Evolutionary conservation across 306 rosid genomes (phyloP).

Genomic region (Luffa aegyptiaca): DNA sequence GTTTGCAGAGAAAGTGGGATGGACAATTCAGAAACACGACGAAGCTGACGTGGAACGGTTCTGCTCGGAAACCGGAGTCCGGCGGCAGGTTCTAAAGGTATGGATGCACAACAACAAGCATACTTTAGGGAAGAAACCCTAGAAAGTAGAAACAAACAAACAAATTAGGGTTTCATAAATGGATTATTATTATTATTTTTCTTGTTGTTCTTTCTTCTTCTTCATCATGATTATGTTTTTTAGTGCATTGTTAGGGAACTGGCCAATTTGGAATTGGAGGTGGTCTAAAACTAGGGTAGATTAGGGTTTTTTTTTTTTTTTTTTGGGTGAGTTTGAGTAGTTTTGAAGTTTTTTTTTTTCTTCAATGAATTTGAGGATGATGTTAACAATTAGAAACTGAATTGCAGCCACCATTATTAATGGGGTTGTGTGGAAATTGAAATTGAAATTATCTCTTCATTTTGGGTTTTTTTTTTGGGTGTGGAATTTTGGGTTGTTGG

Average conservation of each 20-base stretch:
- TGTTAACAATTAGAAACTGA: background rate
- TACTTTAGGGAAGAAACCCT: conserved; percentile 83
- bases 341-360: background rate
- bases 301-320: background rate
- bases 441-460: background rate
- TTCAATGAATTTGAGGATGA: background rate
- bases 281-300: background rate
- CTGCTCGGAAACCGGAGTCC: conserved; percentile 38
- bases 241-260: background rate
- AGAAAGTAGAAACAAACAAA: background rate
- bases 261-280: background rate
- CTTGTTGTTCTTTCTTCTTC: background rate
- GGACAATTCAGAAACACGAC: conserved; percentile 83
- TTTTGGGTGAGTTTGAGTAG: background rate
- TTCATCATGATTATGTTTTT: background rate
- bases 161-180: background rate
- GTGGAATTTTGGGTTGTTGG: background rate
- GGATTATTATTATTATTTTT: background rate
- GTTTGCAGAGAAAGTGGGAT: conserved; percentile 64
- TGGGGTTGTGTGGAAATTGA: background rate
- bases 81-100: conserved; percentile 68
- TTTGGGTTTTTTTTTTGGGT: background rate
- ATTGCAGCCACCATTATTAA: background rate
- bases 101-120: conserved; percentile 97
- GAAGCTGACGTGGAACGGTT: conserved; percentile 61